Evolutionary conservation across 352 stramenopile species (phyloP).

Genomic region (Globisporangium okanoganense): DNA sequence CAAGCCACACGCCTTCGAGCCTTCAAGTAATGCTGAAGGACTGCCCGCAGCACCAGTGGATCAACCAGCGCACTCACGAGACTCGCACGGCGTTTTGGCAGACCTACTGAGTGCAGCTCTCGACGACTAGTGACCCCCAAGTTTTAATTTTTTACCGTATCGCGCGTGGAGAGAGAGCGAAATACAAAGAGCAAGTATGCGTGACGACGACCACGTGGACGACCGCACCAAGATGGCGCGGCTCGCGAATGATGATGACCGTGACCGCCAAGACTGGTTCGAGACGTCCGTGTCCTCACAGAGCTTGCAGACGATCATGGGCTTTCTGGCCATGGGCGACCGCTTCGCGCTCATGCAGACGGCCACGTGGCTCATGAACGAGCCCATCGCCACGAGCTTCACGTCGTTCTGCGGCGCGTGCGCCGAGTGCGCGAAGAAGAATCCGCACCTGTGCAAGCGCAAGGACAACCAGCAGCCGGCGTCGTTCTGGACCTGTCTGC

Average conservation of each 20-base stretch:
- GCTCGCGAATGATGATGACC: not conserved
- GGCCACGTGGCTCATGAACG: slow-evolving; percentile 31
- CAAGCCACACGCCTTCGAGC: not conserved
- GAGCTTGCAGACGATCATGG: slow-evolving; percentile 52
- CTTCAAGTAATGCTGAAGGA: slow-evolving; percentile 75
- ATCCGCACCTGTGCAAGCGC: slow-evolving; percentile 51
- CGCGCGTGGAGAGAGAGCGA: slow-evolving; percentile 1
- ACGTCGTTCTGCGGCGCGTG: slow-evolving; percentile 65
- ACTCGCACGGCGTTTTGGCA: slow-evolving; percentile 71
- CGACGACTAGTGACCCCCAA: not conserved
- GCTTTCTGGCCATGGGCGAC: slow-evolving; percentile 51
- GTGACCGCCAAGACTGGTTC: slow-evolving; percentile 9
- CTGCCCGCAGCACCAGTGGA: slow-evolving; percentile 89
- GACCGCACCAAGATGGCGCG: slow-evolving; percentile 11
- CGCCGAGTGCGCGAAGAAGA: slow-evolving; percentile 37
- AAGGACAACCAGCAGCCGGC: slow-evolving; percentile 26
- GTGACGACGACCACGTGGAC: not conserved
- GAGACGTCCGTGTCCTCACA: slow-evolving; percentile 26
- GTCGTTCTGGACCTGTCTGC: slow-evolving; percentile 57
- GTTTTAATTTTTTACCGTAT: slow-evolving; percentile 2
- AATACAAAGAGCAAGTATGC: too few relatives aligned
- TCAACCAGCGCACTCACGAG: slow-evolving; percentile 86
- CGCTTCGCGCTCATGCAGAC: slow-evolving; percentile 55
- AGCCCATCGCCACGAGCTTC: slow-evolving; percentile 36
- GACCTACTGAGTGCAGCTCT: slow-evolving; percentile 36